Evolutionary conservation across 257 asterid species (phyloP), one percentile per base, ranked within the genome.

Genomic region (Scutellaria minor): DNA sequence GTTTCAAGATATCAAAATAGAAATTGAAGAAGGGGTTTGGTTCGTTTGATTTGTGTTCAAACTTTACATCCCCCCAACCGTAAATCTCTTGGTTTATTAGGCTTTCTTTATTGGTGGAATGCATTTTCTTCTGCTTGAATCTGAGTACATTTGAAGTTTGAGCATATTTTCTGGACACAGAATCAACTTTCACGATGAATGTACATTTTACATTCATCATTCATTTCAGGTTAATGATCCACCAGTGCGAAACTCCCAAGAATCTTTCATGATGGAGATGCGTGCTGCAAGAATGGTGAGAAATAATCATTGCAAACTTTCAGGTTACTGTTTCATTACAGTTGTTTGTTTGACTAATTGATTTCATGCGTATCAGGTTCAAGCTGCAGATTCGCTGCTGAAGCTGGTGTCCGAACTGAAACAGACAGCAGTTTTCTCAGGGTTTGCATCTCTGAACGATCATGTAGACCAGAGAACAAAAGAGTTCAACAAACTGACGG

Each of bases 231-330:
- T 82, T 22, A 79, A 75, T 61, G 86, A 82, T 72, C 86, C 83
- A 44, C 84, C 86, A 5, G 93, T 91, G 15, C 80, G 97, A 50
- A 91, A 94, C 72, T 89, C 96, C 5, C 97, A 91, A 74, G 99
- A 94, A 77, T 86, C 93, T 46, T 91, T 94, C 82, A 88, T 89
- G 97, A 89, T 89, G 95, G 99, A 94, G 77, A 88, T 91, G 96
- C 95, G 93, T 20, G 96, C 92, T 55, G 89, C 97, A 14, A 81
- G 96, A 78, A 88, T 91, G 96, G 97, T 89, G 56, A 85, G 86
- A 5, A 18, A 47, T 62, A n/a, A 48, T 27, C 27, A 60, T 12
- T n/a, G 51, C 41, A 11, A 37, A 48, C 40, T 9, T 39, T 31
- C 37, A 2, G 37, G 37, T 31, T 31, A 31, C 3, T 31, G 37